These are phyloP conservation scores for Tetratostichococcus sp. DNA, from an alignment of 139 green algal species.

Conservation along the genomic window DNA sequence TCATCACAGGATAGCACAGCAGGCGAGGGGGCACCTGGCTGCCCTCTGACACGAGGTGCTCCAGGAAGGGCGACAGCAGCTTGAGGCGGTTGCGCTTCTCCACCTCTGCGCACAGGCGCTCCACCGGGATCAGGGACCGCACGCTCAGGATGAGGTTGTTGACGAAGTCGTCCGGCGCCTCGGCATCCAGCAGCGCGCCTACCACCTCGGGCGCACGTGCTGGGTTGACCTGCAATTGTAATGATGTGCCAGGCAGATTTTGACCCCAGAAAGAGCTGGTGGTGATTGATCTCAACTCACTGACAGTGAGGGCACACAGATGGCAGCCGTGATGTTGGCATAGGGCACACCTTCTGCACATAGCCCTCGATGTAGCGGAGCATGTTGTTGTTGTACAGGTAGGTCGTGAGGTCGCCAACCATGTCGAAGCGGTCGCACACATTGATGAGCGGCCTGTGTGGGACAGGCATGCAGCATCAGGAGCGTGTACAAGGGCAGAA, in stretches of 20 bases:
- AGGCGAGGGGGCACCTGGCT: conserved; percentile 18
- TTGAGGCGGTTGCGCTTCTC: conserved; percentile 86
- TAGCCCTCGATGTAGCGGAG: conserved; percentile 98
- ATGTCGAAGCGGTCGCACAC: conserved; percentile 97
- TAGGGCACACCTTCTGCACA: conserved; percentile 98
- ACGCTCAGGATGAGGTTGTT: conserved; percentile 98
- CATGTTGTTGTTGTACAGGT: conserved; percentile 90
- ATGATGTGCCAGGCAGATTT: too few species aligned
- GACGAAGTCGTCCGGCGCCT: conserved; percentile 94
- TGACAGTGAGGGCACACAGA: too few species aligned
- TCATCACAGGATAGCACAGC: not conserved
- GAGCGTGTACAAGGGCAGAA: too few species aligned
- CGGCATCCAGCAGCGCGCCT: conserved; percentile 91
- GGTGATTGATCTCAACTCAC: too few species aligned
- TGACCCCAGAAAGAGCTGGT: too few species aligned
- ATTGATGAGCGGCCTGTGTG: conserved; percentile 90
- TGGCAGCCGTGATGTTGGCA: too few species aligned
- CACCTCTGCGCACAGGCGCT: conserved; percentile 62
- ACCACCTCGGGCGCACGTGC: conserved; percentile 59
- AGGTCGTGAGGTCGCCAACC: conserved; percentile 91
- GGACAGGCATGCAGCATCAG: not conserved
- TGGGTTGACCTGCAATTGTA: not conserved
- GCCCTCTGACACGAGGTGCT: conserved; percentile 96
- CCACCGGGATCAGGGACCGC: conserved; percentile 83
- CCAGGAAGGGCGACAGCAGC: conserved; percentile 94